Evolutionary conservation across 73 alveolate species (phyloP).

Genomic region (Paramecium biaurelia): DNA sequence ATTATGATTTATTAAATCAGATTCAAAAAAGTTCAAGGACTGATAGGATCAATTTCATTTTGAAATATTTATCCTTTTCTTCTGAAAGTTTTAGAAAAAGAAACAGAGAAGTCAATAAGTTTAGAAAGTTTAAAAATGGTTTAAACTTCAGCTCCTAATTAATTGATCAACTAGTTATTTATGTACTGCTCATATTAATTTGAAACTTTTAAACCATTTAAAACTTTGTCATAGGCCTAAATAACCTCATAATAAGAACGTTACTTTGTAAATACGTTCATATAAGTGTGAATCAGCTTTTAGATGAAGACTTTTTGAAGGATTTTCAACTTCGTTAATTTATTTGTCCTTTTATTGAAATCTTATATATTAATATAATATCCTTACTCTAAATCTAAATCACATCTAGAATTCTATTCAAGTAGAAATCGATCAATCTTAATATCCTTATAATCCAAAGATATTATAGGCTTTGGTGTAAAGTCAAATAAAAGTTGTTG

Average conservation of each 20-base stretch:
- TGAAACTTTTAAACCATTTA: background rate
- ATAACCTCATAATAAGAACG: background rate
- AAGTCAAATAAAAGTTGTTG: background rate
- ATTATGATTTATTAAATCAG: too few species aligned
- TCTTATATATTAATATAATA: background rate
- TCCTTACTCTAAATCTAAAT: background rate
- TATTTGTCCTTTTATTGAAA: background rate
- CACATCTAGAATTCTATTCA: background rate
- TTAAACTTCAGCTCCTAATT: background rate
- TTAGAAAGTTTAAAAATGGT: background rate
- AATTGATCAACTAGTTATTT: background rate
- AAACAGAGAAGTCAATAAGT: background rate
- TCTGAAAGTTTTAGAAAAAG: background rate
- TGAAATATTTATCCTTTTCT: background rate
- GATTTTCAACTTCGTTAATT: background rate
- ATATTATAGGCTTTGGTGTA: background rate
- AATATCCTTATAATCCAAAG: background rate
- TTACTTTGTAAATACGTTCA: background rate
- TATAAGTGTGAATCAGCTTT: background rate
- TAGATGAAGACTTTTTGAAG: background rate
- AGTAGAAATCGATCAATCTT: background rate
- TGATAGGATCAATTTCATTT: background rate
- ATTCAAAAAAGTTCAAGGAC: background rate
- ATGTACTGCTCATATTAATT: background rate
- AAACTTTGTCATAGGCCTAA: background rate